Base-by-base conservation (phyloP, 1,284 basidiomycete species). In the Cryptococcus sp. region DNA sequence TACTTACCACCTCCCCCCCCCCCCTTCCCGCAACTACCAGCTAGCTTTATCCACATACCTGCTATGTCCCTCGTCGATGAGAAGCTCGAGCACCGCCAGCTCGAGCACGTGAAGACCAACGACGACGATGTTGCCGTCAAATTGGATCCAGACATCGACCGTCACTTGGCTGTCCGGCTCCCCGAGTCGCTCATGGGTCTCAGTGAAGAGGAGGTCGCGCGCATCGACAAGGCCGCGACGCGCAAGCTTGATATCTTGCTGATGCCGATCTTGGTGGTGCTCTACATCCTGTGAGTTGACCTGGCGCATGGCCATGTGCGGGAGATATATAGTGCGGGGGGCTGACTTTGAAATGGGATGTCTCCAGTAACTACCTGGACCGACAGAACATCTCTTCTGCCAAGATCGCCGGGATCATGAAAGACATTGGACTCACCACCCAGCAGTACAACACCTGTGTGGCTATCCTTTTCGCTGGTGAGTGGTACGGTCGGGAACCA, bases 381-480 rank as follows among this genome's bases (percentile, higher is more conserved):
- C 46, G 66, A 39, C 65, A 66, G 33, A 66, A 71, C 53, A 69
- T 73, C 23, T 62, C 68, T 13, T 62, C 62, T 1, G 72, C 73
- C 44, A 76, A 74, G 55, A 56, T 76, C 38, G 67, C 63, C 0
- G 61, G 60, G 20, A 68, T 73, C 51, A 46, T 49, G n/a, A 53
- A 43, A 1, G 67, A 71, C 50, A 59, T 75, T 12, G 44, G 52
- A 33, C 40, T 75, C 44, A 65, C 67, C 2, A 64, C 68, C 2
- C 60, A 60, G 11, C 57, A 78, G 42, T 78, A 75, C 64, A 63
- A 65, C 18, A 78, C 77, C 0, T 67, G 69, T 13, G 68, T 79
- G 2, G 71, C 75, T 4, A 68, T 80, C 35, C 69, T 80, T 1
- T 80, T 74, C 52, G 78, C 65, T 16, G 48, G 28, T 33, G 28